Conservation (phyloP, 2,329 filamentous ascomycete species). For the Botrytis porri region DNA sequence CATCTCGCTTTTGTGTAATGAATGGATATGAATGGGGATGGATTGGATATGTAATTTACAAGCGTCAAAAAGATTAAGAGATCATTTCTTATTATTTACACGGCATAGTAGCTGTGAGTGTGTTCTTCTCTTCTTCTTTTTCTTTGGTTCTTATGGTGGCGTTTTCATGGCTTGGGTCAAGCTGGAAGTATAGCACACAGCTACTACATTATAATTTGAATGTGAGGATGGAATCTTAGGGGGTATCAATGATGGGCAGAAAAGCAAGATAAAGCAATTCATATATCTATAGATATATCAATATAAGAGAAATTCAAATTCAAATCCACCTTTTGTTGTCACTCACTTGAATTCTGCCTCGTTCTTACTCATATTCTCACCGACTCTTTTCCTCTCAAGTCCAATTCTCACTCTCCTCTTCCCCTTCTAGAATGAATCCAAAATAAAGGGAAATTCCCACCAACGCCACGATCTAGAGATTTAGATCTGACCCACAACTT, state of each 20-base stretch:
- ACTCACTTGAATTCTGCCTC: not conserved
- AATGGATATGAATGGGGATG: not conserved
- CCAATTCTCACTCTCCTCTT: not conserved
- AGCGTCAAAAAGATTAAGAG: conserved; percentile 1
- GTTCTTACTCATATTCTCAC: not conserved
- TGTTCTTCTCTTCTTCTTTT: not conserved
- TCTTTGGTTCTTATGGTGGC: not conserved
- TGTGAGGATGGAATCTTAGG: too few species aligned
- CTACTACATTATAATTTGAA: not conserved
- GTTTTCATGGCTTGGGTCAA: not conserved
- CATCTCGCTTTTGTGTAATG: not conserved
- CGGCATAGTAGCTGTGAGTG: not conserved
- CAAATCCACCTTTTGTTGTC: not conserved
- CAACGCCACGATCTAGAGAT: not conserved
- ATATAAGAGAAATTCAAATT: not conserved
- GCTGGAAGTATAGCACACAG: not conserved
- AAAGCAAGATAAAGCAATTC: not conserved
- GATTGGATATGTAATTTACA: conserved; percentile 13
- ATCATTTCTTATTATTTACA: not conserved
- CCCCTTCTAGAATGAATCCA: not conserved
- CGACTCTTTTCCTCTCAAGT: not conserved
- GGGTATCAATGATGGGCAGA: not conserved
- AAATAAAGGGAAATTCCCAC: not conserved
- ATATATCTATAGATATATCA: not conserved
- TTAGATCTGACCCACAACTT: not conserved